A percentile compares a stretch with the other conserved stretches of the same genome.
Conservation (phyloP, 306 rosid species). For the Quercus robur region DNA sequence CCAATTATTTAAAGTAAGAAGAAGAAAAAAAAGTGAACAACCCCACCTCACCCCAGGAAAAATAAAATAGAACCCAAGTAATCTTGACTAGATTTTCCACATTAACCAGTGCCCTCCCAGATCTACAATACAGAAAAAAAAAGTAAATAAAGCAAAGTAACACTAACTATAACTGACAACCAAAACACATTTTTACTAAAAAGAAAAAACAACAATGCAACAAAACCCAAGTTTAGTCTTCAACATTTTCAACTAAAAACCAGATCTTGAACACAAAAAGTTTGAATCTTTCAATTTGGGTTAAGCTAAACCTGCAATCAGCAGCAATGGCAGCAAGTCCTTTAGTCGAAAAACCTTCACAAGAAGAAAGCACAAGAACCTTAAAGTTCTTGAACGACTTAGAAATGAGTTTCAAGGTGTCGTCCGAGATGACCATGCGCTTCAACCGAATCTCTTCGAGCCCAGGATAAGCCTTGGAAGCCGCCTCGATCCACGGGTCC, state of each 20-base stretch:
- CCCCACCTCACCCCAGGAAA: background rate
- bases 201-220: background rate
- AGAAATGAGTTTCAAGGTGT: constrained; percentile 69
- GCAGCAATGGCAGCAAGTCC: constrained; percentile 96
- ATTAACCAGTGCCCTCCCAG: constrained; percentile 1
- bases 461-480: constrained; percentile 66
- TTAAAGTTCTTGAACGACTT: constrained; percentile 77
- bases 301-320: constrained; percentile 71
- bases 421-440: constrained; percentile 88
- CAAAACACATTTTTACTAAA: background rate
- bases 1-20: constrained; percentile 1
- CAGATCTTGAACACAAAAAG: background rate
- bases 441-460: constrained; percentile 92
- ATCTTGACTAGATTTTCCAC: constrained; percentile 6
- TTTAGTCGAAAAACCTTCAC: constrained; percentile 87
- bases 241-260: background rate
- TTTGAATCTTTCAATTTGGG: too few species aligned
- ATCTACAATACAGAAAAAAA: constrained; percentile 6
- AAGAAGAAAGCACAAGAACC: constrained; percentile 70
- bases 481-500: constrained; percentile 76
- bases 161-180: background rate
- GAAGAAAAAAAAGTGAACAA: constrained; percentile 11
- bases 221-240: background rate
- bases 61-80: constrained; percentile 10
- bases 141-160: background rate